A percentile compares a stretch with the other conserved stretches of the same genome.
Conservation (phyloP, 1,284 basidiomycete species). For the Sanghuangporus sanghuang region DNA sequence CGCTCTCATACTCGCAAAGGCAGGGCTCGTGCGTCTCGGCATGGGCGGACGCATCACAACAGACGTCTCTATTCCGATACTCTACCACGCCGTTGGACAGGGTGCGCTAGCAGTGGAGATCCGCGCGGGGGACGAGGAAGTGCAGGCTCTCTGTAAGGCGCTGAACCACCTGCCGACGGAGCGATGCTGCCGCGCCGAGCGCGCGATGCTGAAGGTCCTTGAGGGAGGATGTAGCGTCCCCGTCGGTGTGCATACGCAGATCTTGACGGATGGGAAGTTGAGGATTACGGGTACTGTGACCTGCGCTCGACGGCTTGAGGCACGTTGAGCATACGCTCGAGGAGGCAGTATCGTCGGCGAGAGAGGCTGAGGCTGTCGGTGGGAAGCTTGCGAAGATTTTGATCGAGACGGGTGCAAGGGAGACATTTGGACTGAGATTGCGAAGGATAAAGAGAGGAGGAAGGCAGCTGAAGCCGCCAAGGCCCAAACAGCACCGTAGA, state of each 20-base stretch:
- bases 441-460: conserved; percentile 53
- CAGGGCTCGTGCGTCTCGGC: conserved; percentile 85
- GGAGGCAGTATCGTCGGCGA: conserved; percentile 45
- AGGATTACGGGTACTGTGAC: conserved; percentile 78
- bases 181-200: conserved; percentile 77
- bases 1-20: conserved; percentile 90
- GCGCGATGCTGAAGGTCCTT: conserved; percentile 80
- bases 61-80: conserved; percentile 68
- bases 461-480: conserved; percentile 31
- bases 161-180: conserved; percentile 75
- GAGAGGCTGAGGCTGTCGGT: conserved; percentile 70
- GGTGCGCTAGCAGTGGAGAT: conserved; percentile 91
- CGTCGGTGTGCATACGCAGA: conserved; percentile 74
- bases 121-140: conserved; percentile 62
- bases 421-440: conserved; percentile 80
- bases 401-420: conserved; percentile 64
- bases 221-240: conserved; percentile 98
- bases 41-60: conserved; percentile 76
- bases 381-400: conserved; percentile 58
- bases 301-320: conserved; percentile 62
- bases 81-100: conserved; percentile 92
- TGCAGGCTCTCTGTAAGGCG: conserved; percentile 56
- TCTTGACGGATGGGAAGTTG: conserved; percentile 39
- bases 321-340: conserved; percentile 68
- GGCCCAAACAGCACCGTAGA: not conserved